Evolutionary conservation across 1,284 basidiomycete species (phyloP).

Genomic region (Rhodotorula mucilaginosa): DNA sequence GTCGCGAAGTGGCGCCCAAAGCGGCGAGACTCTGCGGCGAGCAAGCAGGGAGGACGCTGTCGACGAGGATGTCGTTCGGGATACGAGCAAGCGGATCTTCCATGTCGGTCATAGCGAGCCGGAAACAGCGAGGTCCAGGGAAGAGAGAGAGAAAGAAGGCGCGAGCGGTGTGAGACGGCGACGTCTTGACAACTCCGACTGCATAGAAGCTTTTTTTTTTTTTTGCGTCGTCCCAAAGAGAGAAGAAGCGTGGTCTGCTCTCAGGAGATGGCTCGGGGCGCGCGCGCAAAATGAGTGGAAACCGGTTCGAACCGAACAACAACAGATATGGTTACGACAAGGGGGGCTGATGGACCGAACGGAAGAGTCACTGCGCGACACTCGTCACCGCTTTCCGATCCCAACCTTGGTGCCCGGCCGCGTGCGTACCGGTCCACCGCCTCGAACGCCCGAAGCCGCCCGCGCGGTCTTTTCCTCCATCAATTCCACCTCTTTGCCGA

Average conservation of each 20-base stretch:
- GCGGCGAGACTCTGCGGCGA: neutral
- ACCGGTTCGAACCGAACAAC: too few species aligned
- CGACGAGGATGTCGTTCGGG: slow-evolving; percentile 28
- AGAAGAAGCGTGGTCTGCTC: too few species aligned
- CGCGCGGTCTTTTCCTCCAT: slow-evolving; percentile 15
- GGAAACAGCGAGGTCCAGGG: neutral
- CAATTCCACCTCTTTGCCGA: slow-evolving; percentile 21
- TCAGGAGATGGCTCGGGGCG: too few species aligned
- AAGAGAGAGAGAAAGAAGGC: neutral
- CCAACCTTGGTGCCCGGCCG: neutral
- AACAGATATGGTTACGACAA: neutral
- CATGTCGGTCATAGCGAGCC: neutral
- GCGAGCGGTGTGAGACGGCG: neutral
- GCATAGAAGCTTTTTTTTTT: too few species aligned
- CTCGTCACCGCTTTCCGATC: neutral
- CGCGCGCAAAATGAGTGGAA: too few species aligned
- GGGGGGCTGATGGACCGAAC: neutral
- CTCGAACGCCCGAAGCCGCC: neutral
- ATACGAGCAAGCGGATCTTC: slow-evolving; percentile 12
- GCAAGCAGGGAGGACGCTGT: too few species aligned
- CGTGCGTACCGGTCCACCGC: neutral
- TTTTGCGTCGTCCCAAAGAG: too few species aligned
- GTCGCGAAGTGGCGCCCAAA: neutral
- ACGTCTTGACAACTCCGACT: neutral
- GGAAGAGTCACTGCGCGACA: too few species aligned